Percentiles rank a stretch among this genome's conserved stretches.
Evolutionary conservation across 805 yeast genomes (phyloP).

Genomic region (Saccharomycopsis babjevae): DNA sequence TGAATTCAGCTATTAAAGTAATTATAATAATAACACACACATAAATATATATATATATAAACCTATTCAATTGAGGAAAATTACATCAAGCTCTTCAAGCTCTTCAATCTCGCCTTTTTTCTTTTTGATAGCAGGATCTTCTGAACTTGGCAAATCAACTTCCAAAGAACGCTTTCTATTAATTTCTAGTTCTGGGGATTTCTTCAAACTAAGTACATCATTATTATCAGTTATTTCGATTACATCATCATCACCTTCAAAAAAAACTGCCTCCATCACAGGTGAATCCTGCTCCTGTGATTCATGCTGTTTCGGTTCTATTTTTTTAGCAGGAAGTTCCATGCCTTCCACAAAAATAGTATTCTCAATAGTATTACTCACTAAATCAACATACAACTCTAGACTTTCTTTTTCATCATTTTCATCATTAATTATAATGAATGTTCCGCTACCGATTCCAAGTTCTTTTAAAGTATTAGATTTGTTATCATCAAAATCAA

Average conservation of each 20-base stretch:
- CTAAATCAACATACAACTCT: constrained; percentile 42
- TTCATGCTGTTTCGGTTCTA: not conserved
- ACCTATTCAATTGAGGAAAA: not conserved
- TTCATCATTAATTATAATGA: constrained; percentile 70
- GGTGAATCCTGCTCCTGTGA: not conserved
- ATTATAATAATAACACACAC: too few relatives aligned
- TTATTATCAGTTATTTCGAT: constrained; percentile 5
- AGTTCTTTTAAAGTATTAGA: constrained; percentile 37
- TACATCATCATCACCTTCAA: constrained; percentile 3
- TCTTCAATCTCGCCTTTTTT: constrained; percentile 1
- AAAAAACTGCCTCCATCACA: not conserved
- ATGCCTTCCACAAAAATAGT: constrained; percentile 1
- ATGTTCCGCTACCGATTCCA: constrained; percentile 50
- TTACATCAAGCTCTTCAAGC: not conserved
- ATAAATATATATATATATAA: not conserved
- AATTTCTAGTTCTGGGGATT: not conserved
- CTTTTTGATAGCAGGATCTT: not conserved
- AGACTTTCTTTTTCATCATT: constrained; percentile 53
- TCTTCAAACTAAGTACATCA: not conserved
- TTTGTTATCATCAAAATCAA: constrained; percentile 77
- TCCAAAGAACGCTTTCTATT: constrained; percentile 3
- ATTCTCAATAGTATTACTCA: not conserved
- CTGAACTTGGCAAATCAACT: constrained; percentile 1
- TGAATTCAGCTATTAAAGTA: not conserved
- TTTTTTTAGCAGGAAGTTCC: constrained; percentile 7